phyloP scores from a whole-genome alignment of 2,329 filamentous ascomycete genomes.

The Trichoderma gracile region DNA sequence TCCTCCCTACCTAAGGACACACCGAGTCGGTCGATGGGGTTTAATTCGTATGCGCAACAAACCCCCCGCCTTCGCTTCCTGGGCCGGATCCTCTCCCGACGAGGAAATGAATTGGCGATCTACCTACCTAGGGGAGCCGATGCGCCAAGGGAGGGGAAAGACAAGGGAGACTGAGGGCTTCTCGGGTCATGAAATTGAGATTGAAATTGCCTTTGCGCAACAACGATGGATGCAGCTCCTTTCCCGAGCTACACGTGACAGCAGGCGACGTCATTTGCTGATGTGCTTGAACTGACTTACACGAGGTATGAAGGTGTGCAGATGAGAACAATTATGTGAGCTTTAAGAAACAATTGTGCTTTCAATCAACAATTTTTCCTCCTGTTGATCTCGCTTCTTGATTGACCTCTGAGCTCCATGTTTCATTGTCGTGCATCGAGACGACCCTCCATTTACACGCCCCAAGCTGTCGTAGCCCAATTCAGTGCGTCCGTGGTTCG shows the following conservation, averaged over 20 bases:
- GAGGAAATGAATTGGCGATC: constrained; percentile 9
- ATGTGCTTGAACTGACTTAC: not conserved
- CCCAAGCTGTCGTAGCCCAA: too few relatives aligned
- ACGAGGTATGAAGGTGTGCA: not conserved
- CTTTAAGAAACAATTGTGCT: not conserved
- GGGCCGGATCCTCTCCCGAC: constrained; percentile 17
- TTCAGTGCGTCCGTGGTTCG: not conserved
- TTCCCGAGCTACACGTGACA: constrained; percentile 22
- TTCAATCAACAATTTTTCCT: not conserved
- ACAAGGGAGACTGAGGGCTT: not conserved
- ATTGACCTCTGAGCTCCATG: too few relatives aligned
- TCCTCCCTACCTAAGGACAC: too few relatives aligned
- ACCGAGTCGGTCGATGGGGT: too few relatives aligned
- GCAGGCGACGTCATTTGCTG: constrained; percentile 21
- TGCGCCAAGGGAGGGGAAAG: not conserved
- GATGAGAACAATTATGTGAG: not conserved
- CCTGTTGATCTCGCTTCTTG: not conserved
- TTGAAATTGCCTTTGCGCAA: constrained; percentile 14
- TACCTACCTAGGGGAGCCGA: too few relatives aligned
- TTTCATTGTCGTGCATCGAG: not conserved
- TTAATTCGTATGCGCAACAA: not conserved
- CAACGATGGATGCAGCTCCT: constrained; percentile 11
- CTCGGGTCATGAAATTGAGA: not conserved
- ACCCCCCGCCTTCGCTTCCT: not conserved
- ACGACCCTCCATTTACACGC: too few relatives aligned